Percentiles rank a stretch among this genome's conserved stretches.
Evolutionary conservation across 2,329 filamentous ascomycete genomes (phyloP).

Genomic region (Hysterium pulicare): DNA sequence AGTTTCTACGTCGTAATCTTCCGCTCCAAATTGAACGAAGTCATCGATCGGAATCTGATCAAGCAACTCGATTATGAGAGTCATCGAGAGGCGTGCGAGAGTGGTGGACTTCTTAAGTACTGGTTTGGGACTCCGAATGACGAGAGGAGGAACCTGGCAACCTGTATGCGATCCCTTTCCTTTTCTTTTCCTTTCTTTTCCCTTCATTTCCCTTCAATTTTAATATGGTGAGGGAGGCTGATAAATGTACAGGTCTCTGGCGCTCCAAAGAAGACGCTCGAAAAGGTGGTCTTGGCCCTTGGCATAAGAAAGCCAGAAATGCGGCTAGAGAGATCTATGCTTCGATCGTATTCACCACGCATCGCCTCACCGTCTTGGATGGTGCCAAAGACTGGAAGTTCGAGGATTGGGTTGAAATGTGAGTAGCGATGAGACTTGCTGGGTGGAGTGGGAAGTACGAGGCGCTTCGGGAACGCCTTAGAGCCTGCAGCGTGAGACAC

Average conservation of each 20-base stretch:
- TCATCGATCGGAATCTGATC: slow-evolving; percentile 65
- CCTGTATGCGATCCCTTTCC: slow-evolving; percentile 44
- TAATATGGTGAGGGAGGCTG: too few relatives aligned
- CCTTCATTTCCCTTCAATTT: slow-evolving; percentile 1
- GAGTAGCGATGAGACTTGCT: too few relatives aligned
- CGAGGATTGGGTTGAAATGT: slow-evolving; percentile 26
- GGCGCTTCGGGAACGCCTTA: too few relatives aligned
- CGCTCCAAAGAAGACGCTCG: slow-evolving; percentile 58
- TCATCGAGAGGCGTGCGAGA: slow-evolving; percentile 44
- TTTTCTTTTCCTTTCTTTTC: background rate
- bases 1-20: slow-evolving; percentile 82
- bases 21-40: slow-evolving; percentile 66
- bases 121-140: slow-evolving; percentile 79
- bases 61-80: slow-evolving; percentile 34
- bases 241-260: slow-evolving; percentile 65
- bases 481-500: too few relatives aligned
- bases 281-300: slow-evolving; percentile 56
- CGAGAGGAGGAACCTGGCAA: slow-evolving; percentile 74
- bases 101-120: slow-evolving; percentile 84
- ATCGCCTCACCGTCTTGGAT: slow-evolving; percentile 61
- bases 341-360: slow-evolving; percentile 39
- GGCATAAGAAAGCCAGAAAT: slow-evolving; percentile 52
- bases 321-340: slow-evolving; percentile 49
- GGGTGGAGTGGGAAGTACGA: too few relatives aligned
- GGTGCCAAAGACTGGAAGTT: slow-evolving; percentile 58